These are phyloP conservation scores for Vachellia pachyceras DNA, from an alignment of 306 rosid species.

Conservation along the genomic window DNA sequence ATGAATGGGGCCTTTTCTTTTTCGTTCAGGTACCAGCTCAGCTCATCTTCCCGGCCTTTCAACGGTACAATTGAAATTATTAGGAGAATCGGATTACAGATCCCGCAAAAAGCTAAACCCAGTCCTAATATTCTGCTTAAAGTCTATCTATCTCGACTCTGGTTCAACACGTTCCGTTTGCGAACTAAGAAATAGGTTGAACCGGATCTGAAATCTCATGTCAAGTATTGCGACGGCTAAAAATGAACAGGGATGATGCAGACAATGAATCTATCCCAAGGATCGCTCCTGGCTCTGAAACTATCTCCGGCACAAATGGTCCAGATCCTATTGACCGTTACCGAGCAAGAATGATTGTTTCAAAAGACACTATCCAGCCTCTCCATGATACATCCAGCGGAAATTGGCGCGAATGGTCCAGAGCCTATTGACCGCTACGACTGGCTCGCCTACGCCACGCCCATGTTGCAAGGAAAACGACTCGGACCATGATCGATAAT, in stretches of 20 bases:
- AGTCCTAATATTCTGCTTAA: no score
- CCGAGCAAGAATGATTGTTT: not conserved
- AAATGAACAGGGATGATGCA: not conserved
- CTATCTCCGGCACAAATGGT: not conserved
- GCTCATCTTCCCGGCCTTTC: constrained; percentile 37
- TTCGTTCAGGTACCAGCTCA: not conserved
- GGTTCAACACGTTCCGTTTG: not conserved
- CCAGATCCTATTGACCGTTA: not conserved
- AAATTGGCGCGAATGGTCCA: not conserved
- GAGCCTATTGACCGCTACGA: no score
- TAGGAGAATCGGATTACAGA: not conserved
- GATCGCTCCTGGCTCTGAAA: not conserved
- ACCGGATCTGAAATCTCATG: not conserved
- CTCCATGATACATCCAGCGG: not conserved
- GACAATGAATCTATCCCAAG: not conserved
- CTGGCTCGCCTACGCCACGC: not conserved
- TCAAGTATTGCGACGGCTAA: not conserved
- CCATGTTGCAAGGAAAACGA: not conserved
- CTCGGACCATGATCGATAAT: no score
- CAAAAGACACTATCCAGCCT: not conserved
- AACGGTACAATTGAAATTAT: constrained; percentile 10
- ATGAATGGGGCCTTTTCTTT: not conserved
- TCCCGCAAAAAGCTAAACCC: not conserved
- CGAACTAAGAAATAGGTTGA: not conserved
- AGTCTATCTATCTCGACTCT: not conserved